Evolutionary conservation across 2,329 filamentous ascomycete genomes (phyloP), one percentile per base, ranked within the genome.

Genomic region (Graphilbum ipis-grandicollis): DNA sequence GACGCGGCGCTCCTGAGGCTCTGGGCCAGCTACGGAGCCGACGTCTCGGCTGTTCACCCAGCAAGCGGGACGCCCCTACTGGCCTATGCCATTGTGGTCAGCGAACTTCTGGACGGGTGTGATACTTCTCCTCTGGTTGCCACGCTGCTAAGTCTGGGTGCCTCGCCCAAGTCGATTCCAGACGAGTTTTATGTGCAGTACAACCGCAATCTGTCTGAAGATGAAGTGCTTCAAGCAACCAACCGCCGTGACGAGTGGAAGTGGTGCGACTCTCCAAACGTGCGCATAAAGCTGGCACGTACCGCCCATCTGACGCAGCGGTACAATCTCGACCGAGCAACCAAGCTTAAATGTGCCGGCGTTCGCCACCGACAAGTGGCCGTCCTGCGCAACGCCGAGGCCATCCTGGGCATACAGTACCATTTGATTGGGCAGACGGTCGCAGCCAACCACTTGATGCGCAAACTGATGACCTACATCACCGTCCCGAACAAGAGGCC

Each of bases 91-190:
- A 35, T 40, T 25, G 15, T 25, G 9, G 17, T 40, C n/a, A 36
- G 37, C 15, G 40, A 42, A 9, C 9, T 13, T 10, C 33, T 39
- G 2, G 35, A 35, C 2, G 40, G 35, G 4, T 13, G 32, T 5
- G 31, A 38, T 13, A 42, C 40, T 2, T 37, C 37, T 9, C 12
- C 33, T 6, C 3, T 42, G 28, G 40, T 42, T 15, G 23, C 35
- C 2, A 39, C 40, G n/a, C 37, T 42, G 19, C 35, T 42, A 9
- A 39, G 40, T 28, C 37, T 42, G 5, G 40, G 40, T 6, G 40
- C 40, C 10, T 34, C 40, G 4, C 35, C 40, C 1, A 33, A 17
- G 21, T 35, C 28, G 8, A 39, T 42, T 19, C 40, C 40, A 3
- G 35, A 37, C 2, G 19, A 10, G 3, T 42, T 42, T 9, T 42